phyloP scores from a whole-genome alignment of 306 rosid genomes.

The Begonia peltatifolia region DNA sequence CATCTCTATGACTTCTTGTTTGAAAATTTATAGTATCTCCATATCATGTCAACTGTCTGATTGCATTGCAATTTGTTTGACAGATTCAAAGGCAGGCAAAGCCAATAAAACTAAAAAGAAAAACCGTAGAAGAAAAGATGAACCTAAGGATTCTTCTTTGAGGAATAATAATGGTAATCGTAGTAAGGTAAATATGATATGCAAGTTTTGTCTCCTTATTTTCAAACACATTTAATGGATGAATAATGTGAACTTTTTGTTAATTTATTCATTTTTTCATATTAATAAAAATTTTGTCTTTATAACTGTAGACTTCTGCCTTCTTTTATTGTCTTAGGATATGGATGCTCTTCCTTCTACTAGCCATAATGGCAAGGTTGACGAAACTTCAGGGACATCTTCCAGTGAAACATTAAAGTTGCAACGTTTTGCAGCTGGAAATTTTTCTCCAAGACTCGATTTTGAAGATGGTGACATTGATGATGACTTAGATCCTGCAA shows the following conservation, averaged over 20 bases:
- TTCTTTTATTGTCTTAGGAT: conserved; percentile 27
- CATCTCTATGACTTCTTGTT: too few species aligned
- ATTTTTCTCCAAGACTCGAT: conserved; percentile 27
- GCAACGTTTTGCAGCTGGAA: conserved; percentile 28
- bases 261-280: too few species aligned
- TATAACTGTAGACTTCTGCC: conserved; percentile 10
- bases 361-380: conserved; percentile 25
- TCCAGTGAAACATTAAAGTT: conserved; percentile 30
- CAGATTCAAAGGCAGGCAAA: conserved; percentile 51
- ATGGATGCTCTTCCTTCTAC: conserved; percentile 24
- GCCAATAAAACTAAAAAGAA: conserved; percentile 66
- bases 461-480: conserved; percentile 55
- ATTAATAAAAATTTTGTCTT: background rate
- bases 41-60: too few species aligned
- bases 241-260: too few species aligned
- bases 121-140: conserved; percentile 65
- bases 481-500: conserved; percentile 78
- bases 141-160: conserved; percentile 40
- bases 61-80: conserved; percentile 12
- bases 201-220: background rate
- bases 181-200: conserved; percentile 27
- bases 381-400: conserved; percentile 22
- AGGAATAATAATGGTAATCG: conserved; percentile 28
- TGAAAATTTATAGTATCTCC: too few species aligned
- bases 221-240: too few species aligned